Base-by-base conservation (phyloP, 2,329 filamentous ascomycete genomes). In the Leptographium galeiforme region DNA sequence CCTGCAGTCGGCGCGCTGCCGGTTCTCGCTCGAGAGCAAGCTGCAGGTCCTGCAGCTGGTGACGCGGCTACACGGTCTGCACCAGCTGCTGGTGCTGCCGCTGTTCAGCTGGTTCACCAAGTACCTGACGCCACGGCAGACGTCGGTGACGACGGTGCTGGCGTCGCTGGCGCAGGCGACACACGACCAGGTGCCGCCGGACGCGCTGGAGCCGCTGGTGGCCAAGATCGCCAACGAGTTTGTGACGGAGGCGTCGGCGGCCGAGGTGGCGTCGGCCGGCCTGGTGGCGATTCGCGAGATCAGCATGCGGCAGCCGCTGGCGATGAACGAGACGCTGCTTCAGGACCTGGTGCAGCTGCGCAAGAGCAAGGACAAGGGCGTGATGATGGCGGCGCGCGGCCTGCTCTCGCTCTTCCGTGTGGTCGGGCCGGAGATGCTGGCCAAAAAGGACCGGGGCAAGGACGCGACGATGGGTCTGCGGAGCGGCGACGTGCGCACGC, bases 181-280 rank as follows among this genome's bases (percentile, higher is more conserved):
- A 8, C 93, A 98, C 66, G 86, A 84, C 58, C 77, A 95, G 40
- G 90, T 98, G 0, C 93, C 93, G 0, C 91, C 91, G 0, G 93
- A 98, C 72, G 86, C 84, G 0, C 74, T 98, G 12, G 90, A 97
- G 66, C 91, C 93, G 0, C 72, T 97, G 6, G 75, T 98, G 2
- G 84, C 89, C 66, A 97, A 96, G 71, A 97, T 98, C 62, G 91
- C 93, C 36, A 96, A 97, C 64, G 93, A 98, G 66, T 98, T 98
- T 64, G 91, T 98, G 2, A 95, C 89, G 0, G 93, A 98, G 70
- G 93, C 89, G 1, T 83, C 90, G 0, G 90, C 93, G 0, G 79
- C 87, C 4, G 90, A 97, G 67, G 91, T 98, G 34, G 88, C 88
- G 1, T 84, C 90, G 5, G 91, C 93, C 6, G 93, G 58, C 63